These are phyloP conservation scores for Penicillium concentricum DNA, from an alignment of 2,329 filamentous ascomycete species.

Conservation along the genomic window DNA sequence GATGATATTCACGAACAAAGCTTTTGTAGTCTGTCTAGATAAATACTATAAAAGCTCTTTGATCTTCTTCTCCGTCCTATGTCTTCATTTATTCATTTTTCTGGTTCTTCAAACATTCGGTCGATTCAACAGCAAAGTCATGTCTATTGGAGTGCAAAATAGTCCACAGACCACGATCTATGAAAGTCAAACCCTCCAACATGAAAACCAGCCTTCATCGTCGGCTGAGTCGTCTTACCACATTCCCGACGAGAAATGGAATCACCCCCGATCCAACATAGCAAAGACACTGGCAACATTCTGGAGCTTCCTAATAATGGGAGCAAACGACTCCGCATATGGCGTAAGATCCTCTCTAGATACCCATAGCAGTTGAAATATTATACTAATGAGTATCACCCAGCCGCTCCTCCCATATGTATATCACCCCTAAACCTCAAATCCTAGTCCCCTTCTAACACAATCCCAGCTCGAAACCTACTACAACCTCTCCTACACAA, in stretches of 20 bases:
- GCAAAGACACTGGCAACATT: conserved; percentile 52
- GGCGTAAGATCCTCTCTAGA: conserved; percentile 36
- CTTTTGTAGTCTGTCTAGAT: background rate
- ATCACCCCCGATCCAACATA: conserved; percentile 36
- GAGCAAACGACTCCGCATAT: conserved; percentile 57
- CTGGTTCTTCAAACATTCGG: background rate
- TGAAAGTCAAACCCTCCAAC: background rate
- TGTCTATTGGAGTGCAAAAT: background rate
- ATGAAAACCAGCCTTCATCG: background rate
- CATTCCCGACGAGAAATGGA: conserved; percentile 9
- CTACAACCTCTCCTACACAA: conserved; percentile 46
- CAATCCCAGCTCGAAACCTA: conserved; percentile 41
- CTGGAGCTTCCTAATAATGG: conserved; percentile 56
- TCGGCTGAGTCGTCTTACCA: background rate
- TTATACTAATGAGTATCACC: background rate
- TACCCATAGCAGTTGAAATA: background rate
- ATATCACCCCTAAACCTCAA: background rate
- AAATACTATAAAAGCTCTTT: background rate
- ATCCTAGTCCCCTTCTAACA: conserved; percentile 30
- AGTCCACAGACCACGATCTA: background rate
- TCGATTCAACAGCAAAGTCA: background rate
- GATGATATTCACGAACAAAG: background rate
- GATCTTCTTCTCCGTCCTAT: too few species aligned
- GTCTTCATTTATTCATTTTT: background rate
- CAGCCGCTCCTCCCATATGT: conserved; percentile 7